Percentiles rank a stretch among this genome's conserved stretches.
phyloP scores from a whole-genome alignment of 116 monocot species.

The Iris pallida region DNA sequence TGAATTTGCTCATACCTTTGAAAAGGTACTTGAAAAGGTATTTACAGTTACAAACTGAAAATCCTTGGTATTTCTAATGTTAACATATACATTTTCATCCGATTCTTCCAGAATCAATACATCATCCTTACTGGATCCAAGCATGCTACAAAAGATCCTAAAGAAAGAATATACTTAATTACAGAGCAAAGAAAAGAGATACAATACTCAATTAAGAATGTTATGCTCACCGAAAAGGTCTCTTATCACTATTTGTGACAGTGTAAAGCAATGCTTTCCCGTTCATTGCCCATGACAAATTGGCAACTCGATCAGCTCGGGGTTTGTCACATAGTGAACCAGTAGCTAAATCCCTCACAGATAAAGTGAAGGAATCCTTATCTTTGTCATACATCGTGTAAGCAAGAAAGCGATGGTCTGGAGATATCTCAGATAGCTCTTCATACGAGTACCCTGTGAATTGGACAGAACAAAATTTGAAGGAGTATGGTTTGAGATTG shows the following conservation, averaged over 20 bases:
- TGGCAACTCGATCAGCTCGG: constrained; percentile 62
- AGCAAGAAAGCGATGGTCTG: constrained; percentile 85
- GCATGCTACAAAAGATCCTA: constrained; percentile 90
- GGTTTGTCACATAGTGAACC: constrained; percentile 63
- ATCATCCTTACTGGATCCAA: constrained; percentile 76
- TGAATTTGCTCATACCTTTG: constrained; percentile 39
- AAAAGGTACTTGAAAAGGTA: constrained; percentile 70
- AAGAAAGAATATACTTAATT: constrained; percentile 22
- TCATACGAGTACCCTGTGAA: constrained; percentile 79
- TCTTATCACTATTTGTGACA: constrained; percentile 61
- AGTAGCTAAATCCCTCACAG: constrained; percentile 67
- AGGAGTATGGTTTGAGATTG: too few relatives aligned
- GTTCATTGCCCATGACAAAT: constrained; percentile 78
- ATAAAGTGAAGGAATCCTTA: constrained; percentile 69
- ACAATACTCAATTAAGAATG: neutral
- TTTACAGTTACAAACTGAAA: constrained; percentile 85
- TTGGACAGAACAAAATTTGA: neutral
- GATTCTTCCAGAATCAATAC: constrained; percentile 79
- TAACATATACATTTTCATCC: constrained; percentile 68
- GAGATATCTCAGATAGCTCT: constrained; percentile 89
- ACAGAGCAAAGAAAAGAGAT: constrained; percentile 8
- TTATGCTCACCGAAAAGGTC: constrained; percentile 64
- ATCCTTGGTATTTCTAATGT: constrained; percentile 97
- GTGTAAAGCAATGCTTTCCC: constrained; percentile 82
- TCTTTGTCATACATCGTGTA: constrained; percentile 97